A percentile compares a stretch with the other conserved stretches of the same genome.
Evolutionary conservation across 1,284 basidiomycete genomes (phyloP).

Genomic region (Ceratobasidium sp.): DNA sequence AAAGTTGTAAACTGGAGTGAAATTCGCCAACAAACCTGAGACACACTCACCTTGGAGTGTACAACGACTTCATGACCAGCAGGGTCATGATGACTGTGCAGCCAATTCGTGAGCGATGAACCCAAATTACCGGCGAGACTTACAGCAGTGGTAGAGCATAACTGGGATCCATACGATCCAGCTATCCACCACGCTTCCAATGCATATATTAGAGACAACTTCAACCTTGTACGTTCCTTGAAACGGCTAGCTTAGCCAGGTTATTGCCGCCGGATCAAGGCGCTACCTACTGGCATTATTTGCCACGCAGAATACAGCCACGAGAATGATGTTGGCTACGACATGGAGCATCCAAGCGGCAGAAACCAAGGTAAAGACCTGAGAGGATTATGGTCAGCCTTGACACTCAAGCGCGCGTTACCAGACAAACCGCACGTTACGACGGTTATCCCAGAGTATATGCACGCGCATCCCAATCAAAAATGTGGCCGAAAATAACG

Average conservation of each 20-base stretch:
- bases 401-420: not conserved
- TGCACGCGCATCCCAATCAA: conserved; percentile 45
- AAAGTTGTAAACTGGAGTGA: not conserved
- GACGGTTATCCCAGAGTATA: conserved; percentile 45
- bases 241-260: not conserved
- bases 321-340: conserved; percentile 25
- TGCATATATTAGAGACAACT: conserved; percentile 30
- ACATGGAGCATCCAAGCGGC: conserved; percentile 40
- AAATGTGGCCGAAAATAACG: conserved; percentile 43
- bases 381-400: not conserved
- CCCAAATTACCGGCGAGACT: not conserved
- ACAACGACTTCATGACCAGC: conserved; percentile 35
- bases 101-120: not conserved
- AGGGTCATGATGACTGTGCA: conserved; percentile 42
- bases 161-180: conserved; percentile 47
- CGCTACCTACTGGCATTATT: conserved; percentile 39
- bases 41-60: conserved; percentile 32
- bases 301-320: conserved; percentile 14
- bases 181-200: conserved; percentile 26
- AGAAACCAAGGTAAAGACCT: conserved; percentile 42
- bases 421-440: not conserved
- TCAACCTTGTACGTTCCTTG: conserved; percentile 22
- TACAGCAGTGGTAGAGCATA: conserved; percentile 45
- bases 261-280: not conserved
- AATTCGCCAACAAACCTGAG: not conserved